These are phyloP conservation scores for Colletotrichum sp. DNA, from an alignment of 2,329 filamentous ascomycete species.

Conservation along the genomic window DNA sequence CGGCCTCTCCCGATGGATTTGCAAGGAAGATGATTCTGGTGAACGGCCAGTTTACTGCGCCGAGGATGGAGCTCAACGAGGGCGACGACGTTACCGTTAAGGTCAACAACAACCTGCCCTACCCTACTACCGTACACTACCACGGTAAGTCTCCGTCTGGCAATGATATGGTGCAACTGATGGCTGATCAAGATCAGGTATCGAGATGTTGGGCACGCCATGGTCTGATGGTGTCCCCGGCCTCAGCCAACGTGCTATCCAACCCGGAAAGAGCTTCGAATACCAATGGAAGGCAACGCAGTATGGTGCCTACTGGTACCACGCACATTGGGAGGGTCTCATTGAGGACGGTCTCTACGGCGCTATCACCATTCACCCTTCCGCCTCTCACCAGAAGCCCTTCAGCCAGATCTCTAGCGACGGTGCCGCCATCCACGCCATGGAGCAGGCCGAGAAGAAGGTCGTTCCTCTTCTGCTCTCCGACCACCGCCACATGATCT, in stretches of 20 bases:
- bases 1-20: slow-evolving; percentile 48
- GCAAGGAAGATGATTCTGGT: slow-evolving; percentile 52
- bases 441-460: slow-evolving; percentile 53
- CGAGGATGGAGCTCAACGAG: slow-evolving; percentile 57
- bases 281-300: slow-evolving; percentile 62
- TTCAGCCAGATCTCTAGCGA: slow-evolving; percentile 54
- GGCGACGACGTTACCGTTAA: slow-evolving; percentile 52
- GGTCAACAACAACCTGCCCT: slow-evolving; percentile 52
- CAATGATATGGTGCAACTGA: background rate
- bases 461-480: slow-evolving; percentile 56
- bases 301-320: slow-evolving; percentile 67
- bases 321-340: slow-evolving; percentile 60
- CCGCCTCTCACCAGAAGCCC: slow-evolving; percentile 39
- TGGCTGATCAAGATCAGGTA: slow-evolving; percentile 30
- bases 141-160: slow-evolving; percentile 40
- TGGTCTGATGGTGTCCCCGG: slow-evolving; percentile 68
- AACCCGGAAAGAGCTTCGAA: slow-evolving; percentile 50
- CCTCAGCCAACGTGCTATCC: slow-evolving; percentile 57
- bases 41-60: slow-evolving; percentile 68
- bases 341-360: slow-evolving; percentile 67
- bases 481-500: slow-evolving; percentile 62
- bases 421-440: slow-evolving; percentile 33
- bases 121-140: slow-evolving; percentile 54
- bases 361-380: slow-evolving; percentile 55
- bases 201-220: slow-evolving; percentile 41